These are phyloP conservation scores for Spiraea crenata DNA, from an alignment of 331 rosid genomes.

Conservation along the genomic window DNA sequence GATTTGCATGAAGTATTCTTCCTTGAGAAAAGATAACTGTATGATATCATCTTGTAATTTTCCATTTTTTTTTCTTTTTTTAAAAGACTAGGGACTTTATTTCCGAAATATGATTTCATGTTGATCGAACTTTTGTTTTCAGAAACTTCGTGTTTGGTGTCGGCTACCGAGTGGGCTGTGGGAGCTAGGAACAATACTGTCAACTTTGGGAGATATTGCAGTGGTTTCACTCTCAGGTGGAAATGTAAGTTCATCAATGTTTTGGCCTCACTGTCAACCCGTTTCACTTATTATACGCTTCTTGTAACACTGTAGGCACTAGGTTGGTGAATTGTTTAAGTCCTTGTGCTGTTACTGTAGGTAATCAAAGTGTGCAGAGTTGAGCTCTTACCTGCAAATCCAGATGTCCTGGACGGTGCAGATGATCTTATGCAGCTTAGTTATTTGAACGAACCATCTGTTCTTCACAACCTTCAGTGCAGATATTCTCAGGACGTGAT, in stretches of 20 bases:
- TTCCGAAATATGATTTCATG: slow-evolving; percentile 20
- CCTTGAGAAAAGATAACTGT: not conserved
- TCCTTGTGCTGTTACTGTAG: slow-evolving; percentile 44
- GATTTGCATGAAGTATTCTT: slow-evolving; percentile 4
- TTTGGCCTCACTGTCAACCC: slow-evolving; percentile 10
- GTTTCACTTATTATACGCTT: slow-evolving; percentile 11
- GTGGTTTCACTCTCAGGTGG: slow-evolving; percentile 65
- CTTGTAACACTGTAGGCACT: not conserved
- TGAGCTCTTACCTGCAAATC: slow-evolving; percentile 87
- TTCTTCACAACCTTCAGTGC: slow-evolving; percentile 65
- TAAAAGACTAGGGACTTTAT: slow-evolving; percentile 14
- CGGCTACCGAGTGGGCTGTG: slow-evolving; percentile 62
- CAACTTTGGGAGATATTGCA: slow-evolving; percentile 69
- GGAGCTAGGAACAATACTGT: slow-evolving; percentile 78
- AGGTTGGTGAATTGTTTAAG: slow-evolving; percentile 27
- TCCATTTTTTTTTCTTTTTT: not conserved
- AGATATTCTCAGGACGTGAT: slow-evolving; percentile 78
- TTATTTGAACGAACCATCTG: slow-evolving; percentile 89
- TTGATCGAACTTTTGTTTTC: slow-evolving; percentile 30
- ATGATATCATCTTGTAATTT: not conserved
- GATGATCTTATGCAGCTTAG: slow-evolving; percentile 93
- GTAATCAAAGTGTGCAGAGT: slow-evolving; percentile 52
- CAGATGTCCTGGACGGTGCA: slow-evolving; percentile 79
- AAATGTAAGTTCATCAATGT: slow-evolving; percentile 49
- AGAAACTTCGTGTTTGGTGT: slow-evolving; percentile 97